Evolutionary conservation across 345 rosid species (phyloP).

Genomic region (Eucalyptus camaldulensis): DNA sequence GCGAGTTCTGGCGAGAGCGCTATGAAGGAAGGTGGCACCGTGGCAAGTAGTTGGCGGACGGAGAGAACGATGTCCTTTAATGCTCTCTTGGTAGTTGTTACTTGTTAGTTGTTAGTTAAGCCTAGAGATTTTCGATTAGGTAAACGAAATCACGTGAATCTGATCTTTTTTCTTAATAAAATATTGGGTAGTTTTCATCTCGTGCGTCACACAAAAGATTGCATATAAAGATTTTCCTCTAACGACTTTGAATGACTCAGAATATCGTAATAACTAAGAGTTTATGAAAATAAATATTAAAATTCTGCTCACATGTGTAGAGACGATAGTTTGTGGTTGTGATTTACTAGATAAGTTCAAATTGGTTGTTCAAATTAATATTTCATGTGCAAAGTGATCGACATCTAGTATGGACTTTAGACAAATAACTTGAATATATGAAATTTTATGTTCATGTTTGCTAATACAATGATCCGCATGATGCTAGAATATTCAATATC

Average conservation of each 20-base stretch:
- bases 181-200: neutral
- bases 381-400: rapidly evolving
- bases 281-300: no score
- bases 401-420: rapidly evolving
- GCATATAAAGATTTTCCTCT: neutral
- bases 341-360: no score
- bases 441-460: no score
- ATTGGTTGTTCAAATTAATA: neutral
- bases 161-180: neutral
- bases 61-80: neutral
- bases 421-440: rapidly evolving
- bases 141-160: neutral
- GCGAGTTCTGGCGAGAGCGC: neutral
- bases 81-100: neutral
- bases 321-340: neutral
- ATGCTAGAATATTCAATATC: no score
- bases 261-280: no score
- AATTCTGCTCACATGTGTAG: neutral
- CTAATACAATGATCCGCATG: neutral
- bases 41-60: neutral
- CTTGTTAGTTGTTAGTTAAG: neutral
- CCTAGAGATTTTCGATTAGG: neutral
- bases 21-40: neutral
- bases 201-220: neutral
- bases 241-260: rapidly evolving